Base-by-base conservation (phyloP, 306 rosid species). In the Rosa lucieae region DNA sequence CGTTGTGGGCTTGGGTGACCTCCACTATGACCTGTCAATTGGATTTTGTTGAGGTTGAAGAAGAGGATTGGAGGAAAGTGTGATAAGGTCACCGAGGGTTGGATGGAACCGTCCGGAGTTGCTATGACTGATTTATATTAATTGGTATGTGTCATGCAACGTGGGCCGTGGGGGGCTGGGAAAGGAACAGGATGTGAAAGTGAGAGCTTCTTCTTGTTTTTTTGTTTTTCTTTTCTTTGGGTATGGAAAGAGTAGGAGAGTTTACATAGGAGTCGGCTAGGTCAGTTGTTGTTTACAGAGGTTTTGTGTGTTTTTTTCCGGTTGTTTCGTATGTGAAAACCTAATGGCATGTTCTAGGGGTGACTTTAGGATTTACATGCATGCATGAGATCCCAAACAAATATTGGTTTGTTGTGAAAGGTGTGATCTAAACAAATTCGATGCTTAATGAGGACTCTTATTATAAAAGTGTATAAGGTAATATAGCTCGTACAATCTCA, bases 21-120 rank as follows among this genome's bases (percentile, higher is more conserved):
- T 12, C 5, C 37, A 8, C 43, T 48, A 32, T 80, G 70, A 81
- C 87, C 76, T 67, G 62, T 59, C 42, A 12, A 21, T 40, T 39
- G 58, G 32, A 17, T 39, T 21, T 43, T 37, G 44, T 53, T 20
- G 47, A 26, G 5, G 44, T 53, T 20, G 47, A 26, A 9, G 75
- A 70, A 48, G 73, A 70, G 11, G 52, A 17, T 2, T 32, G 37
- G 40, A 43, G 26, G 14, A 32, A 21, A 4, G 20, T 4, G 44
- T 53, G 23, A n/a, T 72, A 40, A 11, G 8, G 6, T 35, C 32
- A 72, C 76, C 48, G 5, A 0, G 20, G 10, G 48, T 72, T 72
- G 76, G 32, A 52, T 65, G 26, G 5, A 37, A 23, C 26, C 37
- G 37, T 32, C 37, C 3, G 4, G 10, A 26, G 46, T 42, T 17